phyloP scores from a whole-genome alignment of 2,329 filamentous ascomycete genomes.

The Scedosporium apiospermum region DNA sequence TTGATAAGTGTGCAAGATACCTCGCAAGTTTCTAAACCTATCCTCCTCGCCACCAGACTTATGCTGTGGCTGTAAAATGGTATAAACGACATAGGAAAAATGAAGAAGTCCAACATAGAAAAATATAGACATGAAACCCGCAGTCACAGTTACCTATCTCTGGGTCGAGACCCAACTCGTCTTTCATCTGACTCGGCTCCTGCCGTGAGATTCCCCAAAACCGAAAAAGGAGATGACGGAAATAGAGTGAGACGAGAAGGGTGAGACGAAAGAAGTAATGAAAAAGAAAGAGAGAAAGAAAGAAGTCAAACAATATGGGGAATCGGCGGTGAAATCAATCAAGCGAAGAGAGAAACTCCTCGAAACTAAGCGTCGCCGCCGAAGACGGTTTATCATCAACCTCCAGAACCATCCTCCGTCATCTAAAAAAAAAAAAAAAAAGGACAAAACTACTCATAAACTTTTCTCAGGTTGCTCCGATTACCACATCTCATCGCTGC shows the following conservation, averaged over 20 bases:
- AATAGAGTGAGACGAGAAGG: background rate
- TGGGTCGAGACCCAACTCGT: background rate
- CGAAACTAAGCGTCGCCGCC: no score
- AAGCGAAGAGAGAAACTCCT: background rate
- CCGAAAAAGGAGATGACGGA: background rate
- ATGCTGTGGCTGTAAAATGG: slow-evolving; percentile 2
- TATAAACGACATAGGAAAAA: slow-evolving; percentile 6
- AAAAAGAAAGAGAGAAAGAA: slow-evolving; percentile 4
- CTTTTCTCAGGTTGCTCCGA: background rate
- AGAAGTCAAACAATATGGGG: background rate
- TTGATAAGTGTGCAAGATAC: background rate
- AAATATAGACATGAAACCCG: slow-evolving; percentile 16
- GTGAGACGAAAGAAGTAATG: slow-evolving; percentile 8
- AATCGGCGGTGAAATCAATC: background rate
- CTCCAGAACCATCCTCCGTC: no score
- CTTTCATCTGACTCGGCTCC: background rate
- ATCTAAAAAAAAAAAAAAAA: background rate
- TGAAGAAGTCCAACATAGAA: slow-evolving; percentile 7
- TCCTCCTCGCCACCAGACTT: background rate
- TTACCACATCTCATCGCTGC: slow-evolving; percentile 56
- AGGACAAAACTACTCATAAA: background rate
- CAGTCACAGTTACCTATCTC: background rate
- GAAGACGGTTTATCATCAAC: no score
- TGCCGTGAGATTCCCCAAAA: background rate
- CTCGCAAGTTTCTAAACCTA: background rate